Evolutionary conservation across 2,329 filamentous ascomycete genomes (phyloP).

Genomic region (Cucurbitaria berberidis): DNA sequence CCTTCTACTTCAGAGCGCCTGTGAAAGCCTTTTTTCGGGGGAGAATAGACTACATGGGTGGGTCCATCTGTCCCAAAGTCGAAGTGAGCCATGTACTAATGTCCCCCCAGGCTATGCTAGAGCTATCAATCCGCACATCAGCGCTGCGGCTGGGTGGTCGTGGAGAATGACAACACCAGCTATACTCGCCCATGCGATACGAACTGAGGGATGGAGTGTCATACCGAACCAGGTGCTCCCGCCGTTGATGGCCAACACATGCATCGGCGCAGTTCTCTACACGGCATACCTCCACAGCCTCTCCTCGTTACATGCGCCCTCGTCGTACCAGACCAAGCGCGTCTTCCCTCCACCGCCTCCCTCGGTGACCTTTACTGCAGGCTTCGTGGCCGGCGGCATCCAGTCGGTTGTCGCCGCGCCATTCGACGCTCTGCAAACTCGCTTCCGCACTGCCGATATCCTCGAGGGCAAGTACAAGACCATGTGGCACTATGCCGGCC

Average conservation of each 20-base stretch:
- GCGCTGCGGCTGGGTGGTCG: constrained; percentile 60
- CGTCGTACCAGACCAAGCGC: constrained; percentile 64
- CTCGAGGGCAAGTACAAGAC: constrained; percentile 65
- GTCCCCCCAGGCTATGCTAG: constrained; percentile 58
- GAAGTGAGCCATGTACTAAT: too few species aligned
- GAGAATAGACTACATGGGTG: constrained; percentile 76
- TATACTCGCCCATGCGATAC: constrained; percentile 70
- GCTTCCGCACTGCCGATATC: constrained; percentile 70
- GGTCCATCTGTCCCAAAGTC: background rate
- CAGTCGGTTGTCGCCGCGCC: constrained; percentile 77
- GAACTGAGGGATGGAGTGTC: constrained; percentile 74
- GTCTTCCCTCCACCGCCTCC: constrained; percentile 73
- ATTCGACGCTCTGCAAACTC: constrained; percentile 75
- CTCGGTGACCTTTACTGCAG: constrained; percentile 70
- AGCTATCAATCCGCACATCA: constrained; percentile 65
- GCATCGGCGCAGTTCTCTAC: constrained; percentile 76
- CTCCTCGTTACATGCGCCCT: constrained; percentile 69
- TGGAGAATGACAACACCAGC: constrained; percentile 72
- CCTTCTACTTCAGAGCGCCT: constrained; percentile 90
- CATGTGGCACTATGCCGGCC: constrained; percentile 74
- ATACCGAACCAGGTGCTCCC: constrained; percentile 79
- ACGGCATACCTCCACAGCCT: constrained; percentile 76
- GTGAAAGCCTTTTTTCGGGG: constrained; percentile 93
- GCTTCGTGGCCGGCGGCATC: constrained; percentile 70
- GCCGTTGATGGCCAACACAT: constrained; percentile 75